A percentile compares a stretch with the other conserved stretches of the same genome.
Evolutionary conservation across 768 basidiomycete genomes (phyloP).

Genomic region (Leccinum pellstonianum): DNA sequence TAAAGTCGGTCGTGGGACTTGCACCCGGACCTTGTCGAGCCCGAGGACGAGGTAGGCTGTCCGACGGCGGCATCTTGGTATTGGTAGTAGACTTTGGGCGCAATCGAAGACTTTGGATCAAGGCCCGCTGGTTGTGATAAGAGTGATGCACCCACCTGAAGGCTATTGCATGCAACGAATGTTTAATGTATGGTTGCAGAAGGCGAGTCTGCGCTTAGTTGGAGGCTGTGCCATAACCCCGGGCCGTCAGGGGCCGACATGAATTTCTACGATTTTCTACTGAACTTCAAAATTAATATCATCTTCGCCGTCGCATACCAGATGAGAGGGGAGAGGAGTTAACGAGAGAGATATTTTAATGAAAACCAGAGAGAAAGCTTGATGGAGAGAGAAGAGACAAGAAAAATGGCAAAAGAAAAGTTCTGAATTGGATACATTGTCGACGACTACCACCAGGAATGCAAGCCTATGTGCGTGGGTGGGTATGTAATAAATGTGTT

Average conservation of each 20-base stretch:
- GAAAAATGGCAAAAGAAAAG: background rate
- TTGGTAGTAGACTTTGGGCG: background rate
- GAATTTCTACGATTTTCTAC: too few species aligned
- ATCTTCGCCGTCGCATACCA: background rate
- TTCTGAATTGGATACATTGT: background rate
- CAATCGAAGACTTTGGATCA: too few species aligned
- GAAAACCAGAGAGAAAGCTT: background rate
- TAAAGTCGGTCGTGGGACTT: conserved; percentile 6
- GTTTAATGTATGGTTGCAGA: too few species aligned
- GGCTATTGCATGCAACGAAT: too few species aligned
- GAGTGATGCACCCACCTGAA: too few species aligned
- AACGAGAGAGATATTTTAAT: background rate
- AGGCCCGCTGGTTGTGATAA: too few species aligned
- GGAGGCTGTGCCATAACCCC: too few species aligned
- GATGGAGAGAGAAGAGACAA: background rate
- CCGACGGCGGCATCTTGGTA: conserved; percentile 14
- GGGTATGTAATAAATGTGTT: background rate
- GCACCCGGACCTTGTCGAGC: background rate
- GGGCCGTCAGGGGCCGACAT: too few species aligned
- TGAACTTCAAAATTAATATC: background rate
- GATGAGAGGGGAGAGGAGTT: background rate
- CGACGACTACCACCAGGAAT: background rate
- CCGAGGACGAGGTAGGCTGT: conserved; percentile 3
- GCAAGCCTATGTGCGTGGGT: background rate
- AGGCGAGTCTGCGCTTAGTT: too few species aligned